phyloP scores from a whole-genome alignment of 164 flowering plant genomes.

The Stephania yunnanensis region DNA sequence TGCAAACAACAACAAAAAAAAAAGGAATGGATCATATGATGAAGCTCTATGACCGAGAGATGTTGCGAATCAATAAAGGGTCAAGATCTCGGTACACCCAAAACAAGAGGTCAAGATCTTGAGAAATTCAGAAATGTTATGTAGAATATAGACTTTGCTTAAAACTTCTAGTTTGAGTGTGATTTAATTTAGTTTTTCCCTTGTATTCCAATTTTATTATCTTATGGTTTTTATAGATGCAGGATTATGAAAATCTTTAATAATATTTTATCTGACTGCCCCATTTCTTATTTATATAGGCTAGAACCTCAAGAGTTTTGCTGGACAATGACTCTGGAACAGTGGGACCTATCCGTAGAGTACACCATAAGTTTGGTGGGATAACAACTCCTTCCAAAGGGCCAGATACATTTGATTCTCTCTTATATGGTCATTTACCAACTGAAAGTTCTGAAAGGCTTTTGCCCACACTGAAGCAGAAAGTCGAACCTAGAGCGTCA shows the following conservation, averaged over 20 bases:
- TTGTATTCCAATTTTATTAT: not conserved
- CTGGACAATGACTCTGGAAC: constrained; percentile 40
- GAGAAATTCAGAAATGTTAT: not conserved
- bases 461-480: constrained; percentile 32
- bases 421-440: constrained; percentile 16
- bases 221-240: not conserved
- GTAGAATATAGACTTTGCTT: not conserved
- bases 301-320: constrained; percentile 25
- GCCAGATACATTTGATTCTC: constrained; percentile 26
- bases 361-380: constrained; percentile 33
- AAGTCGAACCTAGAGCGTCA: constrained; percentile 28
- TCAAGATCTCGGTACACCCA: not conserved
- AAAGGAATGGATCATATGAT: too few species aligned
- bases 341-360: constrained; percentile 65
- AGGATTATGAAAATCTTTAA: not conserved
- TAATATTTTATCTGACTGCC: constrained; percentile 5
- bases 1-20: too few species aligned
- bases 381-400: constrained; percentile 28
- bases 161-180: not conserved
- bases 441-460: constrained; percentile 25
- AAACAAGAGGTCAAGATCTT: too few species aligned
- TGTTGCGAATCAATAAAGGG: too few species aligned
- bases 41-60: too few species aligned
- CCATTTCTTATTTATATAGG: constrained; percentile 12
- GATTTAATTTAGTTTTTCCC: not conserved